These are phyloP conservation scores for Tetrahymena borealis DNA, from an alignment of 73 alveolate genomes.

Conservation along the genomic window DNA sequence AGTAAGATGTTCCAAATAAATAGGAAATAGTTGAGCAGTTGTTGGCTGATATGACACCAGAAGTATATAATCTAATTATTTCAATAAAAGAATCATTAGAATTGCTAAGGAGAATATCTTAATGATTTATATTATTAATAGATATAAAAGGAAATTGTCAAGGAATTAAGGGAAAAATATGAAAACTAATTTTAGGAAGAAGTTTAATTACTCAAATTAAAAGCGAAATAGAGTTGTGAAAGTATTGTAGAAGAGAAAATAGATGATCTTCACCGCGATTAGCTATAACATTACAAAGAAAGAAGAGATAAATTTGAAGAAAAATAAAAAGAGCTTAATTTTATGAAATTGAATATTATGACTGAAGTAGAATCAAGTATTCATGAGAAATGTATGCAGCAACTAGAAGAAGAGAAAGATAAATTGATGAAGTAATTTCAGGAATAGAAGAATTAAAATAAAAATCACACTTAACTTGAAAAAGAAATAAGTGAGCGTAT, in stretches of 20 bases:
- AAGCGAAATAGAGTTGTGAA: neutral
- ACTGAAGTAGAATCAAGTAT: neutral
- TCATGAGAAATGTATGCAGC: neutral
- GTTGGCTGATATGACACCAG: neutral
- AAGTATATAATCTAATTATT: neutral
- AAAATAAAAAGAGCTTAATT: neutral
- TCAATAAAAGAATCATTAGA: neutral
- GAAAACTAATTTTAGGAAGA: neutral
- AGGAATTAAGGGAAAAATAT: neutral
- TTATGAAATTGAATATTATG: neutral
- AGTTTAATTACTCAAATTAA: neutral
- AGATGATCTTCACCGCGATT: neutral
- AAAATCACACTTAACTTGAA: neutral
- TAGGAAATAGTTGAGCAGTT: neutral
- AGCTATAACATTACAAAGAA: neutral
- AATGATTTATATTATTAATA: neutral
- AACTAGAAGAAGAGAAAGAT: neutral
- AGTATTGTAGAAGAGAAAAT: neutral
- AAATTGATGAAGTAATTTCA: neutral
- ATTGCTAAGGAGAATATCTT: too few species aligned
- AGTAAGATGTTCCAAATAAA: neutral
- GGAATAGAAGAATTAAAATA: neutral
- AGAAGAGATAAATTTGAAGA: neutral
- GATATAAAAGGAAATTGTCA: neutral
- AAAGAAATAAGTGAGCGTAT: neutral